A percentile compares a stretch with the other conserved stretches of the same genome.
Evolutionary conservation across 768 basidiomycete genomes (phyloP).

Genomic region (Collybia sordida): DNA sequence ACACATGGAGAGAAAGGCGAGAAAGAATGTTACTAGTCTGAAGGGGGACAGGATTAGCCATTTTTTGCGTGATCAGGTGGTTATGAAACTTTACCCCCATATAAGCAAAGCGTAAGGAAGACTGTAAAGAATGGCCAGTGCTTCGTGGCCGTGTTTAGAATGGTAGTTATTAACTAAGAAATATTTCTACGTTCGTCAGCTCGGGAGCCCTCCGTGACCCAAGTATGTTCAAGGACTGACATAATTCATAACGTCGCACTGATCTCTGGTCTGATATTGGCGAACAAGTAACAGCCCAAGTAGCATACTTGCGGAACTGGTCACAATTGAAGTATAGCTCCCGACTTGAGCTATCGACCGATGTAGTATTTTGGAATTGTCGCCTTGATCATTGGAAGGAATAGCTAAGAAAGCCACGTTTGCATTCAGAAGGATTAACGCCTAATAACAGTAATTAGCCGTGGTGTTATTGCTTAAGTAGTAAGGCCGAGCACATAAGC

Average conservation of each 20-base stretch:
- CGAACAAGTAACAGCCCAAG: conserved; percentile 43
- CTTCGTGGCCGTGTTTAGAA: conserved; percentile 13
- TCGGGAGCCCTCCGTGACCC: background rate
- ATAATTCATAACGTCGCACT: conserved; percentile 26
- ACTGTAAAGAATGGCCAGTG: conserved; percentile 25
- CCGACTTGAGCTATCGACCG: conserved; percentile 33
- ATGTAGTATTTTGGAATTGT: conserved; percentile 23
- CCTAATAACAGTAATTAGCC: conserved; percentile 23
- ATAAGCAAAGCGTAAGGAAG: conserved; percentile 25
- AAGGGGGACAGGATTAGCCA: too few species aligned
- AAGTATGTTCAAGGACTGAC: conserved; percentile 23
- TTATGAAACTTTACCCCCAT: conserved; percentile 11
- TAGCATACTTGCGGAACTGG: conserved; percentile 41
- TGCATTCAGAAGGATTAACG: conserved; percentile 46
- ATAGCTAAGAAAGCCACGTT: conserved; percentile 52
- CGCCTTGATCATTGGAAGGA: conserved; percentile 28
- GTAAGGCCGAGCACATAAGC: conserved; percentile 30
- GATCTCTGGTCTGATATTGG: conserved; percentile 33
- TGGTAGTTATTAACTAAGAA: background rate
- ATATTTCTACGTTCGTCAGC: background rate
- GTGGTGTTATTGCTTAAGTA: too few species aligned
- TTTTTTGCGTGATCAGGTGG: too few species aligned
- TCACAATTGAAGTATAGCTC: conserved; percentile 42
- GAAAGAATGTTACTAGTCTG: conserved; percentile 17
- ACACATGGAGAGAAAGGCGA: conserved; percentile 16